Percentiles rank a stretch among this genome's conserved stretches.
Conservation (phyloP, 2,329 filamentous ascomycete species). For the Aspergillus texensis region DNA sequence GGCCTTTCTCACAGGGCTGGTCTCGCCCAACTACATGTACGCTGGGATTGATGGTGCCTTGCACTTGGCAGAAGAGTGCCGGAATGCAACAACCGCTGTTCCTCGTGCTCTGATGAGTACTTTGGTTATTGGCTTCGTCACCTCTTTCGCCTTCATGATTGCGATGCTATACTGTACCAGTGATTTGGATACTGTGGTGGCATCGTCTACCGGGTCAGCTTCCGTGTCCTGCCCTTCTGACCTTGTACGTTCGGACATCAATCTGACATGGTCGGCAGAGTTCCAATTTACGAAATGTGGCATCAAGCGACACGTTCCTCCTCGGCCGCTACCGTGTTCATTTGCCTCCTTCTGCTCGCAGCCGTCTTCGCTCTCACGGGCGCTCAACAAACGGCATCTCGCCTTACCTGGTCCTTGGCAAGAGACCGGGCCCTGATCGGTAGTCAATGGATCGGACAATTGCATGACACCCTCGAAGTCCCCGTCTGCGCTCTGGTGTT, state of each 20-base stretch:
- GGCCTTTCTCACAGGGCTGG: constrained; percentile 44
- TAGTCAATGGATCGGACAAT: constrained; percentile 15
- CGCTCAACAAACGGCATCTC: constrained; percentile 28
- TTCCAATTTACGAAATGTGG: constrained; percentile 19
- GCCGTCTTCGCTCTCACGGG: constrained; percentile 25
- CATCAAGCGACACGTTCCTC: constrained; percentile 9
- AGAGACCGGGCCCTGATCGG: constrained; percentile 26
- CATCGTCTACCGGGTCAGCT: constrained; percentile 24
- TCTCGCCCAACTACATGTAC: constrained; percentile 43
- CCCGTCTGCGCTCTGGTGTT: constrained; percentile 26
- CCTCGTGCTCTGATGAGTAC: constrained; percentile 36
- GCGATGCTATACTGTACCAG: constrained; percentile 37
- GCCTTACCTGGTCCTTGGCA: constrained; percentile 34
- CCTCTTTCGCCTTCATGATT: constrained; percentile 31
- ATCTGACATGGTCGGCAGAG: not conserved
- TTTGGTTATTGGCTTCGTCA: constrained; percentile 30
- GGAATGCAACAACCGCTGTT: constrained; percentile 33
- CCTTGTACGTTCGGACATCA: constrained; percentile 21
- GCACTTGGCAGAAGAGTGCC: constrained; percentile 42
- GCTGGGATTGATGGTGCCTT: constrained; percentile 35
- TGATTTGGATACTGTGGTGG: constrained; percentile 26
- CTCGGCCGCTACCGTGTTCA: constrained; percentile 10
- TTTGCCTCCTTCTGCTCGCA: not conserved
- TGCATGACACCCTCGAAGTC: constrained; percentile 23
- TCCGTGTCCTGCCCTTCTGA: not conserved